Evolutionary conservation across 495 filamentous ascomycete genomes (phyloP), one percentile per base, ranked within the genome.

Genomic region (Cenococcum geophilum): DNA sequence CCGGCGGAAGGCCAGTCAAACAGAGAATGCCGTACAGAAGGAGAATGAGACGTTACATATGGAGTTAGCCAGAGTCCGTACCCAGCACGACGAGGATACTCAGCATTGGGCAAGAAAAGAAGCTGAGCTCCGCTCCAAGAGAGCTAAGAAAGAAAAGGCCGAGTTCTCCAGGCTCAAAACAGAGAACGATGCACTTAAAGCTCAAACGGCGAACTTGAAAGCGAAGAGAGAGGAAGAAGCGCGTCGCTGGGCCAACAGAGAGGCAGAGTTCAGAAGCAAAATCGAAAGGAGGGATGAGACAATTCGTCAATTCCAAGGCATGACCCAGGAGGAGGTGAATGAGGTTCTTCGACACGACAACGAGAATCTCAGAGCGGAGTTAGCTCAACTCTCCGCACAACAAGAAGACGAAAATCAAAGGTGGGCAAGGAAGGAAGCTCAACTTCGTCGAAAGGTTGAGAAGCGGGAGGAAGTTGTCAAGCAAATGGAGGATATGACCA

Each of bases 221-320:
- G 68, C 59, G n/a, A 80, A 83, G 34, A 83, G 80, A 59, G 76
- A 79, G 36, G 72, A 74, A 47, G 67, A 70, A 11, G 35, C 48
- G 2, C 57, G 51, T 6, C 64, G 64, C 16, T 66, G 59, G 62
- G 27, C 48, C 18, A 59, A 21, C 35, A 55, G 51, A 12, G 65
- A 68, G 49, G 42, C 57, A 22, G 57, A 62, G 14, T 40, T 67
- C 50, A 59, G 60, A 45, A 35, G 21, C 23, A 53, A 48, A 20
- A 48, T 70, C 40, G 61, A 65, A 5, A 32, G 55, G n/a, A 60
- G 63, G 1, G 67, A 67, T 51, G 67, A 67, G 42, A 70, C 67
- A 0, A 70, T 67, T 50, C 63, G 67, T 32, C 57, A 60, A 12
- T 67, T 67, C 51, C 52, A 70, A 27, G 64, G 62, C 32, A 58